Percentiles rank a stretch among this genome's conserved stretches.
These are phyloP conservation scores for Fusarium penzigii DNA, from an alignment of 2,329 filamentous ascomycete species.

Conservation along the genomic window DNA sequence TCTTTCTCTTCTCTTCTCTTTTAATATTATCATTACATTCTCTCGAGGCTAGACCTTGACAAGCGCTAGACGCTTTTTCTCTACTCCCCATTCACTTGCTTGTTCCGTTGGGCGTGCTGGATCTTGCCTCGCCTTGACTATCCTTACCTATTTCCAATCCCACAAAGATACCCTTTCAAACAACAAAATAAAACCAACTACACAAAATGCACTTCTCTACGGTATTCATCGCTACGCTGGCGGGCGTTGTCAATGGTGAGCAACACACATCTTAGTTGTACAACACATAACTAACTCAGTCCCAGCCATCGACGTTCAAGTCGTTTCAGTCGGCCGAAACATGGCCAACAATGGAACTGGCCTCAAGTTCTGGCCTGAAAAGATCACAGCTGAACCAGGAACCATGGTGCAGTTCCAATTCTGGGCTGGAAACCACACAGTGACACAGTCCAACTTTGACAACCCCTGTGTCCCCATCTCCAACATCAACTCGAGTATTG, in stretches of 20 bases:
- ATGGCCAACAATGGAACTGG: conserved; percentile 49
- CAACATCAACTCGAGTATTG: conserved; percentile 50
- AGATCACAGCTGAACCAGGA: conserved; percentile 62
- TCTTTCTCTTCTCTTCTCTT: conserved; percentile 27
- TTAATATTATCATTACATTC: conserved; percentile 19
- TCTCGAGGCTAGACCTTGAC: conserved; percentile 32
- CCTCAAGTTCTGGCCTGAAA: conserved; percentile 66
- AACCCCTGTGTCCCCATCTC: conserved; percentile 66
- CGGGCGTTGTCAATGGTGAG: conserved; percentile 50
- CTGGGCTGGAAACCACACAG: conserved; percentile 71
- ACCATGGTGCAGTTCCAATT: conserved; percentile 69
- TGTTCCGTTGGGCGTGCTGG: conserved; percentile 2
- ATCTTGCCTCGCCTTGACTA: conserved; percentile 17
- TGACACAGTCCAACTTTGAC: conserved; percentile 76
- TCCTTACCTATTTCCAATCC: conserved; percentile 28
- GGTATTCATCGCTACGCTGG: conserved; percentile 47
- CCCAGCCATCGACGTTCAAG: conserved; percentile 52
- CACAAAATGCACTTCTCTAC: conserved; percentile 53
- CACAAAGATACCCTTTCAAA: conserved; percentile 11
- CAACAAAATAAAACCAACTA: neutral
- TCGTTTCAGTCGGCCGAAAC: conserved; percentile 63
- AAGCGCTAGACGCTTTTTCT: conserved; percentile 33
- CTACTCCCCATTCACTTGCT: conserved; percentile 2
- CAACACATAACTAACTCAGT: conserved; percentile 4
- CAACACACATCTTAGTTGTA: neutral